Conservation (phyloP, 768 basidiomycete species). For the Suillus alpinus region DNA sequence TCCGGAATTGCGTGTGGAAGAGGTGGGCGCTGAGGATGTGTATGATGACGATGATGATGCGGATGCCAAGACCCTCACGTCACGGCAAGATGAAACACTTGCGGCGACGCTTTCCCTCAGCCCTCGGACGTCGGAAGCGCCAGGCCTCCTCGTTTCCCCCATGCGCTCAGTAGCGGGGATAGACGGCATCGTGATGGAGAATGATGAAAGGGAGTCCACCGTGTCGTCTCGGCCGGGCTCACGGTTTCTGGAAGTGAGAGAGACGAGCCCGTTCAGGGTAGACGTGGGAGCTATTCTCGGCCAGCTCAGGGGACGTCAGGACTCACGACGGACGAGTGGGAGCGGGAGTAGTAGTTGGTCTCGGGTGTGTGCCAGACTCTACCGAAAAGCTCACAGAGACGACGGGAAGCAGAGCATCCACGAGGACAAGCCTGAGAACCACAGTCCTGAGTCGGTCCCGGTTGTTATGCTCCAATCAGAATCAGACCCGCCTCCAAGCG, state of each 20-base stretch:
- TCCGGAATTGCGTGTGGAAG: constrained; percentile 17
- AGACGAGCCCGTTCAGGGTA: constrained; percentile 47
- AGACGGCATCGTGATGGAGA: constrained; percentile 2
- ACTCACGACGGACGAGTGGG: constrained; percentile 21
- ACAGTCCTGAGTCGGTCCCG: constrained; percentile 29
- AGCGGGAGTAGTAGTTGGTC: constrained; percentile 29
- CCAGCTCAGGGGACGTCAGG: constrained; percentile 13
- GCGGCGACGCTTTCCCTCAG: constrained; percentile 44
- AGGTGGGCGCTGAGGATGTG: constrained; percentile 15
- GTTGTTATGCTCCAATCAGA: constrained; percentile 26
- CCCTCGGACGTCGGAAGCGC: constrained; percentile 40
- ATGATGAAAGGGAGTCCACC: constrained; percentile 5
- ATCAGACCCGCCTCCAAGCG: constrained; percentile 17
- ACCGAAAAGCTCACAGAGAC: constrained; percentile 29
- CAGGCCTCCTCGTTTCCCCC: constrained; percentile 3
- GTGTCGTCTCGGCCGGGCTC: constrained; percentile 9
- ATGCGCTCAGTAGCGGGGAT: constrained; percentile 5
- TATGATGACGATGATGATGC: constrained; percentile 24
- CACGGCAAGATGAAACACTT: constrained; percentile 32
- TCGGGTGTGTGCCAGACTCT: constrained; percentile 28
- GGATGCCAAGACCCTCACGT: constrained; percentile 29
- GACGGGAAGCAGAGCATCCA: constrained; percentile 22
- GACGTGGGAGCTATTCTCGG: constrained; percentile 35
- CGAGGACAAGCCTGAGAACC: constrained; percentile 15
- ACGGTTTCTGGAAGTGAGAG: constrained; percentile 34